Base-by-base conservation (phyloP, 352 stramenopile species). In the Globisporangium spinosum region DNA sequence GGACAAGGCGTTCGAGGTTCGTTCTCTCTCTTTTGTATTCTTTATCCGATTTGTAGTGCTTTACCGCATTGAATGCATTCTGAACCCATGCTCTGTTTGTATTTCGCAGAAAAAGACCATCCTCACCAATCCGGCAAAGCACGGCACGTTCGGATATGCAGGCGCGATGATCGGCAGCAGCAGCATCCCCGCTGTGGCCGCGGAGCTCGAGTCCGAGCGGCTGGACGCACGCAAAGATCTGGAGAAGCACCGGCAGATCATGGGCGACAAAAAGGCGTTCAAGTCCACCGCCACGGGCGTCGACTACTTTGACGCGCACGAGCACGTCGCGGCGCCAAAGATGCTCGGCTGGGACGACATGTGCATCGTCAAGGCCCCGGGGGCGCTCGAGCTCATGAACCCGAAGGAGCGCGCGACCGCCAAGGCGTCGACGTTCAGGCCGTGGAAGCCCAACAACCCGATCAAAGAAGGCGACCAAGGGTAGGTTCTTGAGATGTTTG, bases 101-200 rank as follows among this genome's bases (percentile, higher is more conserved):
- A 54, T 20, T 17, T 20, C 51, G 32, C 35, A 81, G 67, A 89
- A 86, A 69, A 83, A 85, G 58, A 92, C 92, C 43, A 62, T 91
- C 9, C 62, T 94, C 1, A 90, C 83, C 17, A 85, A 86, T 32
- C 82, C 80, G 0, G 63, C 65, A 27, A 87, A 85, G 64, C 78
- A 82, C n/a, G 85, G 83, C 22, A 92, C 80, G 4, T 90, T 91
- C 35, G 85, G 85, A n/a, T 91, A 92, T 55, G 70, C 85, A 0
- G 80, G 82, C 10, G 92, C 83, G 5, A 60, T 92, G 43, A 90
- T 94, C 68, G 82, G 85, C 20, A 79, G 76, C 6, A 75, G 79
- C 29, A 51, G 5, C 9, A 23, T 85, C 7, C 34, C 75, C 6
- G 79, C 82, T 0, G 76, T 91, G 72, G 65, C 75, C 0, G 82